Conservation (phyloP, 805 yeast species). For the Priceomyces medius region DNA sequence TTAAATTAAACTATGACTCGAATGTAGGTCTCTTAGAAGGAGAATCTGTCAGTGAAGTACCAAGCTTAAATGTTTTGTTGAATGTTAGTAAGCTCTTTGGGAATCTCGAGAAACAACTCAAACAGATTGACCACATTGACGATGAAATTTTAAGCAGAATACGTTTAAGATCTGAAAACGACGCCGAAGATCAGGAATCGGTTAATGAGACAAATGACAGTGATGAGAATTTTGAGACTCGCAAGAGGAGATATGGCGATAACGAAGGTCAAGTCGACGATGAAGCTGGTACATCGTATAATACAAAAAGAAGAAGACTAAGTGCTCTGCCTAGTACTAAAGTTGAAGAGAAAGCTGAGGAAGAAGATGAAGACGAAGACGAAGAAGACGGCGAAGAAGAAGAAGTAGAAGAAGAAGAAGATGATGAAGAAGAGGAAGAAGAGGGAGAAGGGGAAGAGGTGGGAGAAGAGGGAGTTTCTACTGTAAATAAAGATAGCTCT, state of each 20-base stretch:
- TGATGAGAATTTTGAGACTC: background rate
- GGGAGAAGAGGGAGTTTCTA: background rate
- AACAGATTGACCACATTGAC: slow-evolving; percentile 32
- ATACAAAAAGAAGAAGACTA: slow-evolving; percentile 1
- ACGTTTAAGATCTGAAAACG: slow-evolving; percentile 6
- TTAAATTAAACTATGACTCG: slow-evolving; percentile 55
- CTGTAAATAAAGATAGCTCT: slow-evolving; percentile 26
- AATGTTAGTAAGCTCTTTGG: slow-evolving; percentile 46
- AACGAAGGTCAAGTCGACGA: background rate
- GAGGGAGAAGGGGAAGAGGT: slow-evolving; percentile 4
- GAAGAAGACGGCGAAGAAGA: slow-evolving; percentile 9
- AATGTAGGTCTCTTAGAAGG: slow-evolving; percentile 64
- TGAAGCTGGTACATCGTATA: background rate
- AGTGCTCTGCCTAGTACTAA: background rate
- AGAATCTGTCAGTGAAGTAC: slow-evolving; percentile 43
- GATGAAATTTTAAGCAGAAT: slow-evolving; percentile 22
- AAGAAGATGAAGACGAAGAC: slow-evolving; percentile 6
- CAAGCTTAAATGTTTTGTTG: slow-evolving; percentile 42
- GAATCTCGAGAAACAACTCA: slow-evolving; percentile 39
- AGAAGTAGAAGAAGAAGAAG: slow-evolving; percentile 5
- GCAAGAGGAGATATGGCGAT: background rate
- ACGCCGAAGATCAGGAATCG: slow-evolving; percentile 7
- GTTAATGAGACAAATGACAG: background rate
- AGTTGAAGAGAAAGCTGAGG: slow-evolving; percentile 5
- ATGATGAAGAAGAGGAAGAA: slow-evolving; percentile 4